These are phyloP conservation scores for Zizania palustris DNA, from an alignment of 202 grass and related monocot species.

Conservation along the genomic window DNA sequence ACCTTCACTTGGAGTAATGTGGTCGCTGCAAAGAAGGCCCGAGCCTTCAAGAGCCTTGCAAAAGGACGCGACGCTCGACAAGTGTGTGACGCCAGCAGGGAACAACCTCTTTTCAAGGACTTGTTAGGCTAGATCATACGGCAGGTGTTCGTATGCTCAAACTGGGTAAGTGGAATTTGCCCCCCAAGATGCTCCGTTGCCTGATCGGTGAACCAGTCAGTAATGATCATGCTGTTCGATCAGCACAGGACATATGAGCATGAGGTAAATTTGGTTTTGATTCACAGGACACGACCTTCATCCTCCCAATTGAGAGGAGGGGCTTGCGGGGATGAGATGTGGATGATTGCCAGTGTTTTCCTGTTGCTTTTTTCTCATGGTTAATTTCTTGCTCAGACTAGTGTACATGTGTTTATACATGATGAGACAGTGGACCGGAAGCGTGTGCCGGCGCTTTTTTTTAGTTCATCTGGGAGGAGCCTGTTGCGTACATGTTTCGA, in stretches of 20 bases:
- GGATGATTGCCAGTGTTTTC: slow-evolving; percentile 37
- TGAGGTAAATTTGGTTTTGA: slow-evolving; percentile 42
- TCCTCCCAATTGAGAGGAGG: slow-evolving; percentile 8
- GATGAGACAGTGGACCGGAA: slow-evolving; percentile 32
- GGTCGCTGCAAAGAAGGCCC: slow-evolving; percentile 60
- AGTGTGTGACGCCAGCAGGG: slow-evolving; percentile 80
- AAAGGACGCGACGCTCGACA: slow-evolving; percentile 82
- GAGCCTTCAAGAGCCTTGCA: slow-evolving; percentile 81
- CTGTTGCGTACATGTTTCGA: slow-evolving; percentile 29
- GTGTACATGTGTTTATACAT: slow-evolving; percentile 63
- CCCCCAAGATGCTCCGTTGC: background rate
- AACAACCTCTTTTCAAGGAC: slow-evolving; percentile 97
- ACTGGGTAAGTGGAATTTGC: slow-evolving; percentile 6
- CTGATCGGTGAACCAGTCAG: slow-evolving; percentile 8
- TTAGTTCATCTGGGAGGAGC: slow-evolving; percentile 28
- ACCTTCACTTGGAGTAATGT: slow-evolving; percentile 28
- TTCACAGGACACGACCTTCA: slow-evolving; percentile 38
- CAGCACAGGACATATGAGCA: slow-evolving; percentile 17
- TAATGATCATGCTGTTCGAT: slow-evolving; percentile 34
- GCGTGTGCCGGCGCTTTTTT: slow-evolving; percentile 35
- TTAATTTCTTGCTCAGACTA: slow-evolving; percentile 43
- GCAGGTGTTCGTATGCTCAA: slow-evolving; percentile 1
- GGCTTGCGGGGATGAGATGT: slow-evolving; percentile 31
- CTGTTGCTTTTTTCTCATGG: slow-evolving; percentile 28
- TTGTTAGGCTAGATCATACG: slow-evolving; percentile 61